phyloP scores from a whole-genome alignment of 306 rosid species.

The Prunus dulcis region DNA sequence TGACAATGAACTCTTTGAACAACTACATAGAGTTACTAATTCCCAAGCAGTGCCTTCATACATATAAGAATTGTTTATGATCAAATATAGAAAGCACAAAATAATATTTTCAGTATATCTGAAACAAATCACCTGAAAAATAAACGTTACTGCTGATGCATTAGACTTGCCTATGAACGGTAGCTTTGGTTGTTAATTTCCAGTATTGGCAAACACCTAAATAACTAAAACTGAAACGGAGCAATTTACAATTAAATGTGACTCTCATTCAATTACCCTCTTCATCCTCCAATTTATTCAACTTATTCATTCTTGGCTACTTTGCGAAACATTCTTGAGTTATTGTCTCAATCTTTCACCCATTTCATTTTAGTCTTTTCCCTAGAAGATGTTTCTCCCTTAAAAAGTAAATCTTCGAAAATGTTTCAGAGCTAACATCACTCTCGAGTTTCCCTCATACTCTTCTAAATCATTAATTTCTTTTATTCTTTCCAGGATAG shows the following conservation, averaged over 20 bases:
- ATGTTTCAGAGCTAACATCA: no score
- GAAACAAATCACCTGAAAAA: background rate
- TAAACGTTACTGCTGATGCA: background rate
- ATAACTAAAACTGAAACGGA: no score
- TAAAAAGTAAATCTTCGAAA: no score
- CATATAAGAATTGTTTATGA: background rate
- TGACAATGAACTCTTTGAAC: slow-evolving; percentile 1
- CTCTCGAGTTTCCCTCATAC: background rate
- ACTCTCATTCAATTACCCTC: no score
- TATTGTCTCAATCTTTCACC: no score
- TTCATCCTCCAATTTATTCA: no score
- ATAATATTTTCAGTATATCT: background rate
- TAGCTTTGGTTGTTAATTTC: background rate
- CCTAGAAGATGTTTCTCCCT: no score
- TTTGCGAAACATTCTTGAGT: no score
- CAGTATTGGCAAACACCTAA: background rate
- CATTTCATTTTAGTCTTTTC: no score
- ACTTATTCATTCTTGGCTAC: no score
- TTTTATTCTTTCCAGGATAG: no score
- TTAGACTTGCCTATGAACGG: background rate
- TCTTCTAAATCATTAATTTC: background rate
- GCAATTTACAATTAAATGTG: no score
- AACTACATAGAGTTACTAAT: slow-evolving; percentile 9
- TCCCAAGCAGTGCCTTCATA: background rate
- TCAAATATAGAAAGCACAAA: background rate